Percentiles rank a stretch among this genome's conserved stretches.
phyloP scores from a whole-genome alignment of 2,329 filamentous ascomycete genomes.

The Cercospora sp. region DNA sequence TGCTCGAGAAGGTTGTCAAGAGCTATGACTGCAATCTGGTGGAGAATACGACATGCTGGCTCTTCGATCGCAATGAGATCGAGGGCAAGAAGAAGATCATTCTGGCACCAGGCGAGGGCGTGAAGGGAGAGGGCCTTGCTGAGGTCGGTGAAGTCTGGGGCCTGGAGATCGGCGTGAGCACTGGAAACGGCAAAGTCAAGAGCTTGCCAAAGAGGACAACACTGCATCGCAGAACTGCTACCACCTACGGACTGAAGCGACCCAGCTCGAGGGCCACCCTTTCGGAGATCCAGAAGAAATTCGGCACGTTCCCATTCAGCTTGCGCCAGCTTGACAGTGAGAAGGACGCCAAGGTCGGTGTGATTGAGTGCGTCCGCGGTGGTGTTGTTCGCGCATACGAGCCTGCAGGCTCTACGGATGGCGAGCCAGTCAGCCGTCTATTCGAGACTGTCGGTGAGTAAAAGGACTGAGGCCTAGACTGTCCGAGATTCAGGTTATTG shows the following conservation, averaged over 20 bases:
- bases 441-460: conserved; percentile 89
- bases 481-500: not conserved
- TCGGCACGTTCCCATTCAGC: conserved; percentile 96
- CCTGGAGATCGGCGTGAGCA: conserved; percentile 89
- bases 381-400: conserved; percentile 96
- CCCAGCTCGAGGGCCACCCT: conserved; percentile 89
- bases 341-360: conserved; percentile 89
- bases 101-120: conserved; percentile 77
- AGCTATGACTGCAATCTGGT: conserved; percentile 88
- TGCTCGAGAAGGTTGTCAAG: conserved; percentile 90
- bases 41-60: conserved; percentile 97
- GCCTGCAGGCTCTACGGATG: conserved; percentile 90
- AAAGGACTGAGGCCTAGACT: not conserved
- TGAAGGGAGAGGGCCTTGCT: conserved; percentile 85
- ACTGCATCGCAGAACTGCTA: conserved; percentile 86
- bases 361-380: conserved; percentile 91
- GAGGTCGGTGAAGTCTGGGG: conserved; percentile 96
- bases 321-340: conserved; percentile 96
- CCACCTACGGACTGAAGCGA: conserved; percentile 90
- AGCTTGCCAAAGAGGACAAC: conserved; percentile 82
- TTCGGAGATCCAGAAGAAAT: conserved; percentile 95
- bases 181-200: conserved; percentile 94
- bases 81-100: conserved; percentile 99
- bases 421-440: conserved; percentile 76
- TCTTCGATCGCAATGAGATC: conserved; percentile 95